Base-by-base conservation (phyloP, 305 asterid genomes). In the Striga hermonthica region DNA sequence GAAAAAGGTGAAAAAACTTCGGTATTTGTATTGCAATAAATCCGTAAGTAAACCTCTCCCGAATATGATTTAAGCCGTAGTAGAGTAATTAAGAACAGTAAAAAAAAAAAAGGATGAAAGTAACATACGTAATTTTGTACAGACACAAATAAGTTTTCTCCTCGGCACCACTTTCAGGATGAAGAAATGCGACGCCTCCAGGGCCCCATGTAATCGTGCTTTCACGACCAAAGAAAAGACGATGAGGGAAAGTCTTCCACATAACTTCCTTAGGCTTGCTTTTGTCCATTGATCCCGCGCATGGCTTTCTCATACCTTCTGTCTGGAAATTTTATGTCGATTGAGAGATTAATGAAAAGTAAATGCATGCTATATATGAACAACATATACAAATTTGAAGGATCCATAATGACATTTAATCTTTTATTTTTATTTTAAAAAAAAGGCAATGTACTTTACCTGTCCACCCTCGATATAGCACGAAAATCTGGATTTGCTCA, bases 161-260 rank as follows among this genome's bases (percentile, higher is more conserved):
- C 62, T 77, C 72, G 60, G 22, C 56, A 74, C 74, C 78, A 75
- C 86, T 80, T 68, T 74, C 76, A 38, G 99, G 99, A 62, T 88
- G 80, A 69, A 93, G 91, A 75, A 93, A 93, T 70, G 99, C 97
- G 76, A 88, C 96, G 65, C 99, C 97, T 64, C 99, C 99, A 1
- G 88, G 86, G 65, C 99, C 99, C 99, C 99, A 93, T 6, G 96
- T 85, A 43, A 68, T 70, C 1, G 93, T 83, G 63, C 54, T 36
- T 4, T 88, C 99, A 58, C 82, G 89, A 76, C 74, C 99, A 67
- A 90, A 93, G 83, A 88, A 90, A 62, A 93, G 67, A 31, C 96
- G 96, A 71, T 86, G 93, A 65, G 92, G 95, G 68, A 83, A 78
- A 52, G 79, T 78, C 77, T 80, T 86, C 99, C 97, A 90, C 8